Percentiles rank a stretch among this genome's conserved stretches.
These are phyloP conservation scores for Naegleria fowleri DNA, from an alignment of 208 protist genomes.

Conservation along the genomic window DNA sequence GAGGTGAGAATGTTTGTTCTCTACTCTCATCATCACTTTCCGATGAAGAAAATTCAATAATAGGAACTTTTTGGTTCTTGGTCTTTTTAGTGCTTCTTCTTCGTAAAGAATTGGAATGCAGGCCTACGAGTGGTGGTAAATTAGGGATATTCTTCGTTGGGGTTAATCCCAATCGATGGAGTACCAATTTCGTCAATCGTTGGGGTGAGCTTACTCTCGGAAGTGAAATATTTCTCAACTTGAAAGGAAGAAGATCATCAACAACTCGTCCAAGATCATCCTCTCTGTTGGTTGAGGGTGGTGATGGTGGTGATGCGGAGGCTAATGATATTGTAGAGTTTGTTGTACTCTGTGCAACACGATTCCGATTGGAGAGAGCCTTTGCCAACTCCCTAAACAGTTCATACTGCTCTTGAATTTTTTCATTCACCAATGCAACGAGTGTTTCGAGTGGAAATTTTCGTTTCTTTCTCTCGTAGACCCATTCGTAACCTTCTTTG, in stretches of 20 bases:
- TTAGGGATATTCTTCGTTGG: background rate
- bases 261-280: no score
- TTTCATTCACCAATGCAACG: background rate
- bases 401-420: background rate
- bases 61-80: no score
- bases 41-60: background rate
- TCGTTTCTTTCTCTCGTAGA: background rate
- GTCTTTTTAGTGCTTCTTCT: no score
- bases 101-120: no score
- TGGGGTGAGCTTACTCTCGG: background rate
- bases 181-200: background rate
- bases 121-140: background rate
- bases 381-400: background rate
- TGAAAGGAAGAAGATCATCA: no score
- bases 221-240: no score
- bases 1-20: background rate
- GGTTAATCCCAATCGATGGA: background rate
- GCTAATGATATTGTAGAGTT: no score
- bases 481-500: background rate
- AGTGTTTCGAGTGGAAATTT: background rate
- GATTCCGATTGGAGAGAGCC: background rate
- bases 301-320: no score
- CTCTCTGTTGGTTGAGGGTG: no score
- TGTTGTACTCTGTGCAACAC: background rate
- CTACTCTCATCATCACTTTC: background rate